Conservation (phyloP, 2,329 filamentous ascomycete genomes). For the Fusarium ramigenum region DNA sequence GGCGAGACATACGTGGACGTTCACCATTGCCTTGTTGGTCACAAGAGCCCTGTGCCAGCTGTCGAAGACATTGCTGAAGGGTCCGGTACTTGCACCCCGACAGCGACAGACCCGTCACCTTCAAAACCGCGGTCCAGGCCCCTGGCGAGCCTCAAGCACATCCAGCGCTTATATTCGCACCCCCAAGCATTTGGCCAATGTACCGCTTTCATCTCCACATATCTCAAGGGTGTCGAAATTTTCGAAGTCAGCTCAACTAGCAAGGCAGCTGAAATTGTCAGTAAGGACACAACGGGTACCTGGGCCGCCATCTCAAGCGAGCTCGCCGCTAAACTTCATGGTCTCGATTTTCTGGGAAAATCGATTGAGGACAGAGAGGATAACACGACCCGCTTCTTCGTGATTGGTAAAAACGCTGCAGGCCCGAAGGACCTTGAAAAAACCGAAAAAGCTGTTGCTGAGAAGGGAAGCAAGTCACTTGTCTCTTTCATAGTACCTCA, state of each 20-base stretch:
- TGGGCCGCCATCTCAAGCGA: constrained; percentile 82
- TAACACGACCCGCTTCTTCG: constrained; percentile 83
- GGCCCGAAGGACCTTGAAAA: constrained; percentile 41
- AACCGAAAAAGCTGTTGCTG: constrained; percentile 40
- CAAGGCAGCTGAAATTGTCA: constrained; percentile 81
- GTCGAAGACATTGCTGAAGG: constrained; percentile 45
- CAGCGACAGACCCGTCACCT: constrained; percentile 55
- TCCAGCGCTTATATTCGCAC: constrained; percentile 87
- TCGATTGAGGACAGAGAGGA: constrained; percentile 78
- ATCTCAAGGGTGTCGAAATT: constrained; percentile 79
- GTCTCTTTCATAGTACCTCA: constrained; percentile 87
- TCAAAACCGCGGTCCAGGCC: constrained; percentile 59
- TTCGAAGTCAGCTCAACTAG: constrained; percentile 89
- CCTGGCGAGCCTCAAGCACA: constrained; percentile 62
- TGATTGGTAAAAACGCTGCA: constrained; percentile 59
- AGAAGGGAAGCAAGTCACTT: constrained; percentile 70
- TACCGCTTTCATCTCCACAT: constrained; percentile 73
- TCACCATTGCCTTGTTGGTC: constrained; percentile 84
- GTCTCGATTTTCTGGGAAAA: constrained; percentile 73
- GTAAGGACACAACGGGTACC: constrained; percentile 64
- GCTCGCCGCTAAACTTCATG: constrained; percentile 74
- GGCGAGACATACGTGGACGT: constrained; percentile 89
- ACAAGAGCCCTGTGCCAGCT: constrained; percentile 41
- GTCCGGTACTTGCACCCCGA: constrained; percentile 62
- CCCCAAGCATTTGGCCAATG: constrained; percentile 97